Base-by-base conservation (phyloP, 768 basidiomycete genomes). In the Trametes cingulata region DNA sequence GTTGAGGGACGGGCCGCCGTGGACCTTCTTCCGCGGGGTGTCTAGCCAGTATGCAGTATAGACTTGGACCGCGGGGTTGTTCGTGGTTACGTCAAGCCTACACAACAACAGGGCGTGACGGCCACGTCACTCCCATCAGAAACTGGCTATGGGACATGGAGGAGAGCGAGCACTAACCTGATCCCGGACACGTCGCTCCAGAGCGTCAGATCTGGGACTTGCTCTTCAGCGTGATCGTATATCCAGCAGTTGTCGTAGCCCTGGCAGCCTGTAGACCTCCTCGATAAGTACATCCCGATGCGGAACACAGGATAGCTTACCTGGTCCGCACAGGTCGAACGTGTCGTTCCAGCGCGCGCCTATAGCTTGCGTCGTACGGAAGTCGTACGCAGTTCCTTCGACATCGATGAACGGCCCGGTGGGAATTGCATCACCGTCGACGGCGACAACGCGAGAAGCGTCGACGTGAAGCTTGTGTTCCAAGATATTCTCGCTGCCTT, bases 201-300 rank as follows among this genome's bases (percentile, higher is more conserved):
- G 2, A 85, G 73, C 1, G 78, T 71, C 17, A 79, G 72, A 6
- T 71, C 72, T 9, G 74, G 66, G 3, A 50, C 67, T 9, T 62
- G 51, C 24, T 61, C 62, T 20, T 76, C 69, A 6, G 68, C 48
- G 4, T 71, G 55, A 68, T 83, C 81, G 56, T 82, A 81, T 5
- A 84, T 73, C 79, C 78, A 84, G 29, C 75, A 75, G 65, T 75
- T 74, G 63, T 85, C 82, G 64, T 81, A 82, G 0, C 82, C 82
- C 41, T 72, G 71, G 65, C 80, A 82, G 20, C 74, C 80, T 78
- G 48, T 42, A 15, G 1, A 70, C 71, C 61, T 68, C 72, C 17
- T 19, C 14, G 33, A 1, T 40, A 14, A 54, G 43, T 37, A 19
- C 3, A n/a, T 19, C 9, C 37, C 4, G 2, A 54, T 12, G 49